These are phyloP conservation scores for Copromyces sp. DNA, from an alignment of 495 filamentous ascomycete genomes.

Conservation along the genomic window DNA sequence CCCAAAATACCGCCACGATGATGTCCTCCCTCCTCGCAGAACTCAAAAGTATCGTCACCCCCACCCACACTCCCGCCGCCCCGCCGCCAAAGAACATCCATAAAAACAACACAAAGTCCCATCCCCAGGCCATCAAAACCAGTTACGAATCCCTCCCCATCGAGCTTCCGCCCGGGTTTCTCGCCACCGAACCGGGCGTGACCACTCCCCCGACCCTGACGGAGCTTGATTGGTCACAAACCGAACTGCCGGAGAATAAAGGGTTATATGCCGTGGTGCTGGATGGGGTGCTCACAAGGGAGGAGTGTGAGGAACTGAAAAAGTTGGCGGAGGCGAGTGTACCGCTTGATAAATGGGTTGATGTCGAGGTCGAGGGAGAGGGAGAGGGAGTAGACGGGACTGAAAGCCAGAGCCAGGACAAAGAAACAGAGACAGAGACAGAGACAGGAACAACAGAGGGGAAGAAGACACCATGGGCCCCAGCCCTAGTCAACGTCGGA, in stretches of 20 bases:
- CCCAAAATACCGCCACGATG: background rate
- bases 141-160: slow-evolving; percentile 25
- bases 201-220: slow-evolving; percentile 16
- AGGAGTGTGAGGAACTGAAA: slow-evolving; percentile 51
- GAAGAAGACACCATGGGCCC: slow-evolving; percentile 37
- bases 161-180: slow-evolving; percentile 21
- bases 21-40: background rate
- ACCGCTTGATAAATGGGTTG: slow-evolving; percentile 7
- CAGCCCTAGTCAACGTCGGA: slow-evolving; percentile 62
- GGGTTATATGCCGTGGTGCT: slow-evolving; percentile 49
- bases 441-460: background rate
- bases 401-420: background rate
- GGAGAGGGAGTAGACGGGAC: background rate
- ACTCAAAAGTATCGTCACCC: background rate
- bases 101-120: background rate
- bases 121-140: slow-evolving; percentile 11
- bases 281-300: slow-evolving; percentile 50
- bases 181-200: slow-evolving; percentile 14
- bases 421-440: background rate
- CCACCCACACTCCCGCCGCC: background rate
- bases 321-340: slow-evolving; percentile 45
- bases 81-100: background rate
- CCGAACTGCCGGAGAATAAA: slow-evolving; percentile 44
- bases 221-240: slow-evolving; percentile 43
- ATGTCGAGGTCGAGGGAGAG: background rate